These are phyloP conservation scores for Strigomonas culicis DNA, from an alignment of 208 protist species.

Conservation along the genomic window DNA sequence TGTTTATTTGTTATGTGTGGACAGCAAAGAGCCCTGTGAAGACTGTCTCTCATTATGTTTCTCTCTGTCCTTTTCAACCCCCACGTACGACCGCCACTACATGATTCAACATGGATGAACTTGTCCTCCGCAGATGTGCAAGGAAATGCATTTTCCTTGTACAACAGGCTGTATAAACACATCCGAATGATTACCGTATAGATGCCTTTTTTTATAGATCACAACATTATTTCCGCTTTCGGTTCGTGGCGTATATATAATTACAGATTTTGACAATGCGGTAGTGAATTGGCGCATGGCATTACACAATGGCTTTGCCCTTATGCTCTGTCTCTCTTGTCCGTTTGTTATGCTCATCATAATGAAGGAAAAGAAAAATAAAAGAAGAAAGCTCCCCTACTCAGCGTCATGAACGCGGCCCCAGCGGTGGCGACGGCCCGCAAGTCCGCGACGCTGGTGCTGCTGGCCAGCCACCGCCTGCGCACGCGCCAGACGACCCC, in stretches of 20 bases:
- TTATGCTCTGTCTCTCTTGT: background rate
- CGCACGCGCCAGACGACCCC: too few species aligned
- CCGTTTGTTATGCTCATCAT: background rate
- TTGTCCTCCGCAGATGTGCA: conserved; percentile 21
- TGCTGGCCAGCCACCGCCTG: background rate
- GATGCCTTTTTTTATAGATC: background rate
- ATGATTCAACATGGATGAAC: conserved; percentile 28
- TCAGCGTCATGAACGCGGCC: too few species aligned
- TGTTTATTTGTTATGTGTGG: background rate
- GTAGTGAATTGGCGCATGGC: too few species aligned
- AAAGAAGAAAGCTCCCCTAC: background rate
- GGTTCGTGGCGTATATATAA: too few species aligned
- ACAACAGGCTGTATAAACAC: conserved; percentile 20
- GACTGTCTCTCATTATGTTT: too few species aligned
- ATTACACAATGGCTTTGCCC: background rate
- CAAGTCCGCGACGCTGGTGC: background rate
- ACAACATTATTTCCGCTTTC: too few species aligned
- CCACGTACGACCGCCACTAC: background rate
- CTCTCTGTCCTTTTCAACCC: background rate
- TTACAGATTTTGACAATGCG: too few species aligned
- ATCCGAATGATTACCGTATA: conserved; percentile 18
- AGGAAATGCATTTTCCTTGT: too few species aligned
- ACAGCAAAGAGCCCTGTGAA: too few species aligned
- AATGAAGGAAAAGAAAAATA: background rate
- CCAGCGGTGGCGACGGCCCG: too few species aligned